phyloP scores from a whole-genome alignment of 306 rosid genomes.

The Glycine soja region DNA sequence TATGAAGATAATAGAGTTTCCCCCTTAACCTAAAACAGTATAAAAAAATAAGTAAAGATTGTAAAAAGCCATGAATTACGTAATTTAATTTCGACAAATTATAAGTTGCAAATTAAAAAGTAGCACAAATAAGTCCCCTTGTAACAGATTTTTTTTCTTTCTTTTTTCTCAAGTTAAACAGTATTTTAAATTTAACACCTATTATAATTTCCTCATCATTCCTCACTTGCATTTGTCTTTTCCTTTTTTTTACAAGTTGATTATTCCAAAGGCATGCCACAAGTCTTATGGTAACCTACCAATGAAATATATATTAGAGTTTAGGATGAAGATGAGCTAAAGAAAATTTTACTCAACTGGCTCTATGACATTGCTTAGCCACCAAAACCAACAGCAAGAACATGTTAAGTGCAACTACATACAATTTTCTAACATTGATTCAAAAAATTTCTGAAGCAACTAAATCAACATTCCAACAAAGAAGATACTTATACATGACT shows the following conservation, averaged over 20 bases:
- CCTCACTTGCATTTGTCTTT: neutral
- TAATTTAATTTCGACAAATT: neutral
- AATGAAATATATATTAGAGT: neutral
- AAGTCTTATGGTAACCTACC: neutral
- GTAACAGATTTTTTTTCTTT: neutral
- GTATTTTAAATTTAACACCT: neutral
- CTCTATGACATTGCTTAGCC: conserved; percentile 21
- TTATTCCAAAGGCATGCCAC: neutral
- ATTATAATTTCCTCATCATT: neutral
- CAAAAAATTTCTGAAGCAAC: conserved; percentile 47
- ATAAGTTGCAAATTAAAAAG: neutral
- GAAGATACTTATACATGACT: conserved; percentile 59
- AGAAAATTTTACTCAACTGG: neutral
- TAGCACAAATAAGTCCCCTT: neutral
- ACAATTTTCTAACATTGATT: conserved; percentile 45
- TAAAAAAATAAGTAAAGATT: neutral
- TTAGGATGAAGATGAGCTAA: neutral
- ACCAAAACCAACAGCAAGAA: conserved; percentile 14
- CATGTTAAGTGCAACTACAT: conserved; percentile 39
- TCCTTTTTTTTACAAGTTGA: neutral
- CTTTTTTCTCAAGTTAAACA: neutral
- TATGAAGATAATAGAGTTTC: neutral
- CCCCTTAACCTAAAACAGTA: neutral
- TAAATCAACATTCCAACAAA: conserved; percentile 47
- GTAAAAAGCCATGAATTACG: neutral